Evolutionary conservation across 2,329 filamentous ascomycete genomes (phyloP).

Genomic region (Cryphonectria japonica): DNA sequence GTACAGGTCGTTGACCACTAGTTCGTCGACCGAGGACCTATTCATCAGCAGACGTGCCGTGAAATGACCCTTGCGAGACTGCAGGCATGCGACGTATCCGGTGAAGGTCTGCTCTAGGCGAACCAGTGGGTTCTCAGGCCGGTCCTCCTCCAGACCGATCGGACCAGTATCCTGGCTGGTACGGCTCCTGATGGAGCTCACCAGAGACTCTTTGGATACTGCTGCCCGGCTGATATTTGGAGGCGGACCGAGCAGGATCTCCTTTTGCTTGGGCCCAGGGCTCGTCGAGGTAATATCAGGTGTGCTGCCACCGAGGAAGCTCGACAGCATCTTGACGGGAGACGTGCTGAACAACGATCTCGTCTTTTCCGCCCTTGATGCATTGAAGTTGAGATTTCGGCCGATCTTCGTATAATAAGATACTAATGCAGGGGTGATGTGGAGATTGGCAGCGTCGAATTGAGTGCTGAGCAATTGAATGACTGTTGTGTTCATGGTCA

Average conservation of each 20-base stretch:
- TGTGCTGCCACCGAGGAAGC: constrained; percentile 68
- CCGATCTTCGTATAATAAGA: constrained; percentile 79
- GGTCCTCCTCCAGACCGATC: constrained; percentile 51
- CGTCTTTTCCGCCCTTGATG: constrained; percentile 64
- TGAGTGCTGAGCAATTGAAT: constrained; percentile 73
- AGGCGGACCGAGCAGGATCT: constrained; percentile 33
- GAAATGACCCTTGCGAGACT: constrained; percentile 85
- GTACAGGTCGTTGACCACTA: constrained; percentile 86
- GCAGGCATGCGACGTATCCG: constrained; percentile 79
- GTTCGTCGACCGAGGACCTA: constrained; percentile 72
- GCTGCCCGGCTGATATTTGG: constrained; percentile 25
- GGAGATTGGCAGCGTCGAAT: constrained; percentile 67
- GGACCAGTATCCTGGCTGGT: constrained; percentile 50
- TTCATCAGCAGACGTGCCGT: constrained; percentile 76
- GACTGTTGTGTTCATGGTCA: constrained; percentile 54
- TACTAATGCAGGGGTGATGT: constrained; percentile 69
- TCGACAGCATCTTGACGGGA: constrained; percentile 88
- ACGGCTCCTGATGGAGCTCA: constrained; percentile 57
- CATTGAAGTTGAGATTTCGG: constrained; percentile 66
- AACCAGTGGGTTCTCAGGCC: constrained; percentile 67
- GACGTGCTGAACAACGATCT: constrained; percentile 77
- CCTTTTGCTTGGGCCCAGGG: constrained; percentile 45
- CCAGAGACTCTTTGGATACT: constrained; percentile 49
- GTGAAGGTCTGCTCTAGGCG: constrained; percentile 84
- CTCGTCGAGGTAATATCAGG: constrained; percentile 46